Conservation (phyloP, 1,284 basidiomycete genomes). For the Cryptococcus sp. region DNA sequence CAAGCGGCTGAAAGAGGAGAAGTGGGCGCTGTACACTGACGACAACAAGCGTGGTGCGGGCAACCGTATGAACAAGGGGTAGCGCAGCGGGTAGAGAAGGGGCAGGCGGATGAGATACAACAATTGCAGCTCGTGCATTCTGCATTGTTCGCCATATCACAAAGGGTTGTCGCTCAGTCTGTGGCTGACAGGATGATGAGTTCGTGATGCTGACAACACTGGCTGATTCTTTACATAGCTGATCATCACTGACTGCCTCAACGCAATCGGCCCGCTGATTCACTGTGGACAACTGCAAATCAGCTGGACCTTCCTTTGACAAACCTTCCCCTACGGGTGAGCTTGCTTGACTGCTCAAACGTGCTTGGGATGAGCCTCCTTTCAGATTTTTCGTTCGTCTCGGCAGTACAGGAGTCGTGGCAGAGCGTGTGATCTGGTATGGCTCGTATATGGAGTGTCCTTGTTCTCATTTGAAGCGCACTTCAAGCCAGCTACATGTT, state of each 20-base stretch:
- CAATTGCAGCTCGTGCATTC: neutral
- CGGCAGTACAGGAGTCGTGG: no score
- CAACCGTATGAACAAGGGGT: conserved; percentile 94
- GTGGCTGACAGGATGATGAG: no score
- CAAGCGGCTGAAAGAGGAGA: conserved; percentile 78
- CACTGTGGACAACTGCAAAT: neutral
- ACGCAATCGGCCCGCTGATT: no score
- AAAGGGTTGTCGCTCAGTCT: neutral
- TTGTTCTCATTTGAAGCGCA: no score
- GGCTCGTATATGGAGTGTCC: no score
- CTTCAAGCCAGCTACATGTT: no score
- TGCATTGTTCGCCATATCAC: neutral
- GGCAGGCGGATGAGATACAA: neutral
- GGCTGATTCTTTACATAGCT: no score
- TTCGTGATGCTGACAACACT: no score
- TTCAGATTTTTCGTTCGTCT: neutral
- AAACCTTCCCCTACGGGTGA: neutral
- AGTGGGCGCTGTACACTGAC: conserved; percentile 82
- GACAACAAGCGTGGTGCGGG: conserved; percentile 78
- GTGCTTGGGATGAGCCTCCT: neutral
- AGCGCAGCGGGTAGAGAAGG: neutral
- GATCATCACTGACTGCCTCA: no score
- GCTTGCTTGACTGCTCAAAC: neutral
- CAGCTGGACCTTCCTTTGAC: neutral
- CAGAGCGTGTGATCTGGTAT: no score